Conservation (phyloP, 768 basidiomycete genomes). For the Naganishia kalamii region DNA sequence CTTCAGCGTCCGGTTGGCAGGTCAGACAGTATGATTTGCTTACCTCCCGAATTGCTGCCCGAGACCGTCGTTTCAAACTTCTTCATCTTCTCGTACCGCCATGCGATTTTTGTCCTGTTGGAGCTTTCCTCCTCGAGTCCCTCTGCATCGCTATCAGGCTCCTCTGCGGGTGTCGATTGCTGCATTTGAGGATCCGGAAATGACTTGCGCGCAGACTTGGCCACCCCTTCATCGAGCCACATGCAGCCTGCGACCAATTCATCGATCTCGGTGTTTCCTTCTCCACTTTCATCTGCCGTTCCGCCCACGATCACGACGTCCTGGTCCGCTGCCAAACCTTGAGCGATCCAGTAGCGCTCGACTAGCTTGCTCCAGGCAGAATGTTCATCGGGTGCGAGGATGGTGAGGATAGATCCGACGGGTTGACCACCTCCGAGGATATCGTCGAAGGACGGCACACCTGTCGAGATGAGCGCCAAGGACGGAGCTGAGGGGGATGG, state of each 20-base stretch:
- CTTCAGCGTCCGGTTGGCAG: background rate
- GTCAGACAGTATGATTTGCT: background rate
- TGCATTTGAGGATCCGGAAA: constrained; percentile 16
- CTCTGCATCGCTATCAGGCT: constrained; percentile 44
- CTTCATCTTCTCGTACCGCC: constrained; percentile 92
- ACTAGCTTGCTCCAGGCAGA: constrained; percentile 78
- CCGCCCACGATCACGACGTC: constrained; percentile 59
- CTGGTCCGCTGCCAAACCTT: constrained; percentile 72
- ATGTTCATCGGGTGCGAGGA: constrained; percentile 78
- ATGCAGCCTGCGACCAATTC: constrained; percentile 67
- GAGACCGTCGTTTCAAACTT: constrained; percentile 79
- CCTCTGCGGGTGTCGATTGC: constrained; percentile 8
- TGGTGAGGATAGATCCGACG: constrained; percentile 64
- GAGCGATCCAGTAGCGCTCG: constrained; percentile 80
- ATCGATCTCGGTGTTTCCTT: constrained; percentile 41
- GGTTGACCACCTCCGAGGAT: constrained; percentile 80
- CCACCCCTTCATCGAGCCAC: constrained; percentile 58
- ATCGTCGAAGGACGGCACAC: constrained; percentile 89
- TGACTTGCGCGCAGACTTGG: constrained; percentile 35
- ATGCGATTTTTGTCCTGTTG: constrained; percentile 83
- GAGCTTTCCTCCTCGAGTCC: constrained; percentile 41
- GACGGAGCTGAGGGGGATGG: constrained; percentile 41
- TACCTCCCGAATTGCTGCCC: background rate
- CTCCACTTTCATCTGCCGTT: constrained; percentile 32
- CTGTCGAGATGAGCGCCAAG: constrained; percentile 58